A percentile compares a stretch with the other conserved stretches of the same genome.
Conservation (phyloP, 495 filamentous ascomycete species). For the Aspergillus mulundensis region DNA sequence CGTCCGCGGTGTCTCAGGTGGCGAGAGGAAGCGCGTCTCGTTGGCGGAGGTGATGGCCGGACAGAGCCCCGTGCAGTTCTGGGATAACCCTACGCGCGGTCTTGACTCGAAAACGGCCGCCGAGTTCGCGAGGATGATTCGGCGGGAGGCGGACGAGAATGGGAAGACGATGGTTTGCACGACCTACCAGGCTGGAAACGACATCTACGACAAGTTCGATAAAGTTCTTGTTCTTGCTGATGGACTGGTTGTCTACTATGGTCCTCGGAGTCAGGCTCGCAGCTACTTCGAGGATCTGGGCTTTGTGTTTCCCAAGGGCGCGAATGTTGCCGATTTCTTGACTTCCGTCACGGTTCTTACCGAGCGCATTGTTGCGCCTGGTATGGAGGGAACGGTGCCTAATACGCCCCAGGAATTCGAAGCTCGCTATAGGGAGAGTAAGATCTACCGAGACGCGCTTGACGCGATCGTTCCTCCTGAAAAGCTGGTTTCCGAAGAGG, state of each 20-base stretch:
- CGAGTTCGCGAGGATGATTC: conserved; percentile 70
- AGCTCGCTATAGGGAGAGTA: conserved; percentile 62
- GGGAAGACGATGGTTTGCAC: conserved; percentile 66
- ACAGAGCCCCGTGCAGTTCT: conserved; percentile 72
- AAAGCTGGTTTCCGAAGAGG: conserved; percentile 38
- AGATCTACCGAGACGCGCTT: conserved; percentile 58
- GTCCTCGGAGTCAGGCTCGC: conserved; percentile 54
- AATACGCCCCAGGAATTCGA: conserved; percentile 76
- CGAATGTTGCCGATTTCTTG: conserved; percentile 74
- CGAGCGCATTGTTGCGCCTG: conserved; percentile 61
- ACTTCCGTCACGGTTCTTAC: conserved; percentile 70
- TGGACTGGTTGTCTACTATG: conserved; percentile 76
- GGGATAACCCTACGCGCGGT: conserved; percentile 75
- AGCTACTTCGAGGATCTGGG: conserved; percentile 69
- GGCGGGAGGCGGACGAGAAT: conserved; percentile 61
- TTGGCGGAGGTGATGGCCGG: conserved; percentile 69
- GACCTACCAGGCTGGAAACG: conserved; percentile 79
- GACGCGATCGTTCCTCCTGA: conserved; percentile 56
- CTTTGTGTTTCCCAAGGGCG: conserved; percentile 63
- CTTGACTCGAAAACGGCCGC: conserved; percentile 75
- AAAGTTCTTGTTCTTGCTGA: conserved; percentile 76
- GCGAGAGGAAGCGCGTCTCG: conserved; percentile 79
- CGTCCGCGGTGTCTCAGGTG: conserved; percentile 75
- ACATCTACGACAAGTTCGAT: conserved; percentile 72
- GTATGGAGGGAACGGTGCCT: conserved; percentile 62